Evolutionary conservation across 2,329 filamentous ascomycete species (phyloP).

Genomic region (Aspergillus sojae): DNA sequence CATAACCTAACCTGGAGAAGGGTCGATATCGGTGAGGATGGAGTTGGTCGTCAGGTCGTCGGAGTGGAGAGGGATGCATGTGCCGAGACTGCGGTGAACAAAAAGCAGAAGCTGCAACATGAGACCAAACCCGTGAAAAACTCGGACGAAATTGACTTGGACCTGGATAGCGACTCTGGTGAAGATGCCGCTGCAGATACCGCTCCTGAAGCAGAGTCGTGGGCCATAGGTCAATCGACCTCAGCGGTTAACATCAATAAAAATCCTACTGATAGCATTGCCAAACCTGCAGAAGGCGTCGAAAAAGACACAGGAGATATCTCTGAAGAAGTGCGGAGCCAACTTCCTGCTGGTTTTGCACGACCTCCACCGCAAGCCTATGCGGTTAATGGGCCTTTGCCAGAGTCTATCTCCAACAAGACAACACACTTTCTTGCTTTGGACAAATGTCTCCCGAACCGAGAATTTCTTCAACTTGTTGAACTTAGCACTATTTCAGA

Average conservation of each 20-base stretch:
- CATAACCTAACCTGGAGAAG: constrained; percentile 44
- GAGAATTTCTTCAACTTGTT: constrained; percentile 80
- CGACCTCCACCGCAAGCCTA: constrained; percentile 39
- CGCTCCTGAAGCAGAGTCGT: constrained; percentile 10
- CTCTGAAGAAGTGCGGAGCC: constrained; percentile 67
- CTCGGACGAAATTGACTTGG: constrained; percentile 47
- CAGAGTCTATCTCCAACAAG: constrained; percentile 73
- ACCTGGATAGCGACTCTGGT: constrained; percentile 30
- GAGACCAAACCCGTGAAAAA: constrained; percentile 50
- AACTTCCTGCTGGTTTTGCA: constrained; percentile 76
- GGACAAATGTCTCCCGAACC: constrained; percentile 82
- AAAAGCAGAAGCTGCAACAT: constrained; percentile 26
- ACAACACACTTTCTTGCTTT: constrained; percentile 83
- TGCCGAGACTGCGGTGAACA: constrained; percentile 14
- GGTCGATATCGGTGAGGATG: constrained; percentile 37
- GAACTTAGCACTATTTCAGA: constrained; percentile 59
- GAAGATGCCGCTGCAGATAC: constrained; percentile 17
- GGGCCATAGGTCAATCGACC: not conserved
- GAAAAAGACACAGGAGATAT: constrained; percentile 43
- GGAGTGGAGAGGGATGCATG: constrained; percentile 22
- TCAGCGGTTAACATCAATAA: not conserved
- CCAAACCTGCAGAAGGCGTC: not conserved
- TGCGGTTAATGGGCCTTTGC: constrained; percentile 64
- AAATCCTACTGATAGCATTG: not conserved
- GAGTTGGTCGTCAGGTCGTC: constrained; percentile 24